phyloP scores from a whole-genome alignment of 352 stramenopile genomes.

The Phytophthora europaea region DNA sequence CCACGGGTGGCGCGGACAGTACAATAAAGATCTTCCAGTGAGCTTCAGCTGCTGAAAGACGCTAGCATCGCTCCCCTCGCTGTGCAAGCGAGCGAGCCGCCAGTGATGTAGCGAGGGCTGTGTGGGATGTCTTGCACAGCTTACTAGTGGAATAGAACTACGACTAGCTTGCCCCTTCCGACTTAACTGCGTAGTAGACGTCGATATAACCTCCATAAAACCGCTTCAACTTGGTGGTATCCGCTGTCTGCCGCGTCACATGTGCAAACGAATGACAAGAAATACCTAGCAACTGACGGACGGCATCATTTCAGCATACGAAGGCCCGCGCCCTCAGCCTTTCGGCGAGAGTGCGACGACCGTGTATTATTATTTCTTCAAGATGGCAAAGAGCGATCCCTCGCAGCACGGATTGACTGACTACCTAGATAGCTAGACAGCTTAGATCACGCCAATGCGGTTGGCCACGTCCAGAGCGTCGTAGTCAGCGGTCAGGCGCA shows the following conservation, averaged over 20 bases:
- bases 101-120: slow-evolving; percentile 31
- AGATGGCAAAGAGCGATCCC: slow-evolving; percentile 72
- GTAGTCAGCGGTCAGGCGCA: slow-evolving; percentile 98
- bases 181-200: slow-evolving; percentile 33
- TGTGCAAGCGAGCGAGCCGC: slow-evolving; percentile 20
- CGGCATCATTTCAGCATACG: slow-evolving; percentile 20
- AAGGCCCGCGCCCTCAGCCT: slow-evolving; percentile 39
- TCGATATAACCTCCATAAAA: slow-evolving; percentile 8
- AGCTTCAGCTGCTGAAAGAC: slow-evolving; percentile 30
- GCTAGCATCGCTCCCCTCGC: slow-evolving; percentile 19
- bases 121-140: slow-evolving; percentile 12
- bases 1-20: slow-evolving; percentile 81
- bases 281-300: neutral
- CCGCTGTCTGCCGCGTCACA: neutral
- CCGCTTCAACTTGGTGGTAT: neutral
- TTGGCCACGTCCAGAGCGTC: slow-evolving; percentile 99
- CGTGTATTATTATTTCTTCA: slow-evolving; percentile 53
- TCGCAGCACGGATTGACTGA: slow-evolving; percentile 21
- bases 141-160: slow-evolving; percentile 47
- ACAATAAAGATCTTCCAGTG: slow-evolving; percentile 92
- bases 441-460: slow-evolving; percentile 99
- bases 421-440: slow-evolving; percentile 27
- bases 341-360: slow-evolving; percentile 34
- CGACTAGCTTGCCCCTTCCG: slow-evolving; percentile 17
- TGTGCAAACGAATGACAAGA: neutral